These are phyloP conservation scores for Metarhizium album DNA, from an alignment of 2,329 filamentous ascomycete genomes.

Conservation along the genomic window DNA sequence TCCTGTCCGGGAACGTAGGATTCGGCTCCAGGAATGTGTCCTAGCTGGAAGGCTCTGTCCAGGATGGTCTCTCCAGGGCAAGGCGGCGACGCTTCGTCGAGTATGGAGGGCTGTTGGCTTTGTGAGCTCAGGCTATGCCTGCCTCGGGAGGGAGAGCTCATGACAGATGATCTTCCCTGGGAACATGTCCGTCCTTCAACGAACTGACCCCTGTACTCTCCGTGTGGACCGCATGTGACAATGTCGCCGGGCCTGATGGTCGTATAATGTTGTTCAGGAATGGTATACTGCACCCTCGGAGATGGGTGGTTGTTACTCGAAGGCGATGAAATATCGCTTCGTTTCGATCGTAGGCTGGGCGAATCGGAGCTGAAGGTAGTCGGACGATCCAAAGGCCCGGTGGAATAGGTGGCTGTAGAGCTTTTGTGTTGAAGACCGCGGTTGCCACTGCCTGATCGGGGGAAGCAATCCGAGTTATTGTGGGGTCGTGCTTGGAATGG, in stretches of 20 bases:
- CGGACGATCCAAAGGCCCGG: constrained; percentile 35
- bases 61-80: constrained; percentile 52
- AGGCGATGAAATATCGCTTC: constrained; percentile 51
- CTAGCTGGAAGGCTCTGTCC: constrained; percentile 55
- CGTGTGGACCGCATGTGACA: constrained; percentile 44
- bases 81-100: constrained; percentile 39
- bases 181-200: constrained; percentile 51
- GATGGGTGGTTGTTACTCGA: constrained; percentile 36
- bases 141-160: constrained; percentile 45
- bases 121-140: constrained; percentile 46
- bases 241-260: constrained; percentile 42
- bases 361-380: constrained; percentile 45
- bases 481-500: constrained; percentile 35
- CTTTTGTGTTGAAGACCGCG: constrained; percentile 35
- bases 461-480: constrained; percentile 30
- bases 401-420: constrained; percentile 37
- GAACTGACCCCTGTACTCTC: constrained; percentile 43
- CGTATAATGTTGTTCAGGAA: constrained; percentile 37
- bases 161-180: constrained; percentile 46
- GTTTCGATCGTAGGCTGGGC: constrained; percentile 49
- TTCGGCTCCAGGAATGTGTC: constrained; percentile 51
- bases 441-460: constrained; percentile 34
- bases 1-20: constrained; percentile 44
- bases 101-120: constrained; percentile 25
- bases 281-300: constrained; percentile 26